Evolutionary conservation across 2,329 filamentous ascomycete species (phyloP), one percentile per base, ranked within the genome.

Genomic region (Pseudogymnoascus sp.): DNA sequence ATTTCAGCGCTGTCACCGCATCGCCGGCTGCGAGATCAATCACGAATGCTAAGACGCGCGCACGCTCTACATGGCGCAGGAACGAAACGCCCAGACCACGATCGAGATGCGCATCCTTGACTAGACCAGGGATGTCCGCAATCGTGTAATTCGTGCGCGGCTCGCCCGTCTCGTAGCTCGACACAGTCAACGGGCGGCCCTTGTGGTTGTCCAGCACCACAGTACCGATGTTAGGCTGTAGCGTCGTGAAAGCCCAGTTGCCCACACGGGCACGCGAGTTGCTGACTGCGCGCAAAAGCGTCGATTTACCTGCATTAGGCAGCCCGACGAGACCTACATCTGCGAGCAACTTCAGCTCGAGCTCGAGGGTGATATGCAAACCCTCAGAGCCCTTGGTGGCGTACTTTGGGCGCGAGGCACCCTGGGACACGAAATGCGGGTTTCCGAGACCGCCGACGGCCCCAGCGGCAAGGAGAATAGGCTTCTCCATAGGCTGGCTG

Each of bases 291-390:
- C 94, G 87, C 13, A 97, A 82, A 1, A 99, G 81, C 0, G 94
- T 97, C 72, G 90, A 95, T 76, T 99, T 99, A 7, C 94, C 94
- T 4, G 93, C 94, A 73, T 99, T 99, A 1, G 94, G 94, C 13
- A 97, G 83, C 0, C 94, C 94, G 13, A 99, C 94, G 2, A 99
- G 82, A 0, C 94, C 94, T 6, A 99, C 89, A 74, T 99, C 94
- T 4, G 94, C 94, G 41, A 99, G 85, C 8, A 99, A 83, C 79
- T 97, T 97, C 65, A 99, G 82, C 74, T 99, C 94, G 12, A 99
- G 82, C 71, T 96, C 87, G 36, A 99, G 77, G 58, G 87, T 86
- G 70, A 99, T 79, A 39, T 84, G 87, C 69, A 94, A 85, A 38
- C 91, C 90, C 10, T 83, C 80, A 67, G 96, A 91, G 42, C 94